Conservation (phyloP, 257 asterid genomes). For the Solanum paucissectum region DNA sequence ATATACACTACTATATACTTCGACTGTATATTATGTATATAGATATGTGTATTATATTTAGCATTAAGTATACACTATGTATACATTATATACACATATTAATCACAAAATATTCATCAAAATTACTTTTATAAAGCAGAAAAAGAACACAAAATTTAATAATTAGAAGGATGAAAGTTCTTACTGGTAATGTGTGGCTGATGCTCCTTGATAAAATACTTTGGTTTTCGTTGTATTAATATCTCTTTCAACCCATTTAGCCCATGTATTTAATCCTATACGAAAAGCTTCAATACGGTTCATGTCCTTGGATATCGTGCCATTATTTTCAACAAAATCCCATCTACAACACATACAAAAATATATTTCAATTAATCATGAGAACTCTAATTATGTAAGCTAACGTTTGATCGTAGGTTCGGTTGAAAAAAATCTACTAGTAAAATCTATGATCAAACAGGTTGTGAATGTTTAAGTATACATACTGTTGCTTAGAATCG, state of each 20-base stretch:
- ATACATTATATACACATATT: neutral
- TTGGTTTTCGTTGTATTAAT: constrained; percentile 32
- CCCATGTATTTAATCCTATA: constrained; percentile 41
- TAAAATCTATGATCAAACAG: neutral
- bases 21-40: neutral
- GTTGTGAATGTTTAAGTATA: neutral
- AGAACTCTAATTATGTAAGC: neutral
- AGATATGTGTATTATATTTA: neutral
- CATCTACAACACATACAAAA: constrained; percentile 23
- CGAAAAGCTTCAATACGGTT: constrained; percentile 52
- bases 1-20: neutral
- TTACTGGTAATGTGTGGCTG: constrained; percentile 58
- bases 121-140: neutral
- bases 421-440: neutral
- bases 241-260: constrained; percentile 38
- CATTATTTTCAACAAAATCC: constrained; percentile 36
- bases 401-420: neutral
- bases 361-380: neutral
- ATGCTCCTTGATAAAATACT: constrained; percentile 58
- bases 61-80: neutral
- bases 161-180: neutral
- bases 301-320: constrained; percentile 48
- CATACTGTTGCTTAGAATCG: constrained; percentile 28
- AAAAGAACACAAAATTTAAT: neutral
- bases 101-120: neutral